Base-by-base conservation (phyloP, 2,329 filamentous ascomycete species). In the Xylariaceae sp. region DNA sequence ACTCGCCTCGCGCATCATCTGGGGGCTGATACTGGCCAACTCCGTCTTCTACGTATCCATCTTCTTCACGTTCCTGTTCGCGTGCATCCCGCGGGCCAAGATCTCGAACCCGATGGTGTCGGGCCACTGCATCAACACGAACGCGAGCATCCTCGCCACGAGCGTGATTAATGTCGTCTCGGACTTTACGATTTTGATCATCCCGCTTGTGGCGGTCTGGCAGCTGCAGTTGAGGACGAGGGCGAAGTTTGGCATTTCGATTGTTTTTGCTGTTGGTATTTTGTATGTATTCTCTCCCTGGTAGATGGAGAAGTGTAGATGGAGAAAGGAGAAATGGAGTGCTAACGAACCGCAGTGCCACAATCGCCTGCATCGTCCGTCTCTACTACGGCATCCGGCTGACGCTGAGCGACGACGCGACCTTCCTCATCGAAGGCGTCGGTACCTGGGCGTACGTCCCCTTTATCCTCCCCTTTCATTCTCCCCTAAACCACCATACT, bases 91-190 rank as follows among this genome's bases (percentile, higher is more conserved):
- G 10, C 55, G 59, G n/a, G 37, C 51, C n/a, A 61, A 61, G 23
- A 61, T 61, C 39, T 39, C 15, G n/a, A 51, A 61, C 34, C 48
- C 59, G 5, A 58, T 1, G 18, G 6, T 61, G 23, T 10, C 30
- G 9, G 59, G 59, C 48, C 55, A 23, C 30, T 61, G 59, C 55
- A 61, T 55, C 35, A 51, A 61, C 37, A 30, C 47, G 11, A 15
- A 55, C 7, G 59, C 51, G 30, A 55, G 51, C 9, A 47, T 58
- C 23, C 45, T 61, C 39, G 55, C 47, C 11, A 55, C 55, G 3
- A 58, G 59, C 30, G 59, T 50, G 9, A 58, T 61, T 37, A 61
- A 61, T 30, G 55, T 61, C 42, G 47, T 61, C 17, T 61, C 59
- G 10, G 59, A 58, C 52, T 7, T 52, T 11, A 61, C 55, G 0